Evolutionary conservation across 805 yeast species (phyloP).

Genomic region (Candida railenensis): DNA sequence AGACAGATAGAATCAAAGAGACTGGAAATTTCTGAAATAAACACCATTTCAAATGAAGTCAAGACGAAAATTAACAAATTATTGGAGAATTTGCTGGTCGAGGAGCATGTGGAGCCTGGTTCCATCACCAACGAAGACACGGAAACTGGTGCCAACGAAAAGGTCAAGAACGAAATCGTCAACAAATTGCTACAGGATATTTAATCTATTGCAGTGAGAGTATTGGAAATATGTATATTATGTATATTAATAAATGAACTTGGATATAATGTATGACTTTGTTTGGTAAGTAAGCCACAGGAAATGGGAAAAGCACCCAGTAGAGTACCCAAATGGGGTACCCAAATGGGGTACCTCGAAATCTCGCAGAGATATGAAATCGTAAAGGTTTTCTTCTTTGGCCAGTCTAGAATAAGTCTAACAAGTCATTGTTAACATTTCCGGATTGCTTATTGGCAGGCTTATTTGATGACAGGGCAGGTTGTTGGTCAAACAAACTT

Average conservation of each 20-base stretch:
- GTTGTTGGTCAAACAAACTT: conserved; percentile 36
- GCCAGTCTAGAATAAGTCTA: conserved; percentile 33
- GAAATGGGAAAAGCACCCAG: too few species aligned
- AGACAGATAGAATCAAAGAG: conserved; percentile 67
- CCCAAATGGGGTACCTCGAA: too few species aligned
- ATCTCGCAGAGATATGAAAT: not conserved
- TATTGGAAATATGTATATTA: too few species aligned
- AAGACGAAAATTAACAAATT: not conserved
- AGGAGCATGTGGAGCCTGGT: not conserved
- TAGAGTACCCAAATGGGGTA: too few species aligned
- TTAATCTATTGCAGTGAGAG: not conserved
- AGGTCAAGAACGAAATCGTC: not conserved
- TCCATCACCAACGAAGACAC: not conserved
- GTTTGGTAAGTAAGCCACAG: too few species aligned
- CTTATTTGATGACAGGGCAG: conserved; percentile 5
- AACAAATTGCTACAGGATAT: not conserved
- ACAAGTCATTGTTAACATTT: conserved; percentile 29
- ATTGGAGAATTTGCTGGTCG: not conserved
- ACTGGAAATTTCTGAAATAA: conserved; percentile 49
- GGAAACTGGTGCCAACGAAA: not conserved
- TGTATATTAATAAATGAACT: not conserved
- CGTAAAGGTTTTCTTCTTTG: not conserved
- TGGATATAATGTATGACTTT: not conserved
- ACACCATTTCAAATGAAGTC: conserved; percentile 29
- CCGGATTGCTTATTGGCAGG: conserved; percentile 4